Percentiles rank a stretch among this genome's conserved stretches.
Evolutionary conservation across 768 basidiomycete species (phyloP).

Genomic region (Leccinum boreale): DNA sequence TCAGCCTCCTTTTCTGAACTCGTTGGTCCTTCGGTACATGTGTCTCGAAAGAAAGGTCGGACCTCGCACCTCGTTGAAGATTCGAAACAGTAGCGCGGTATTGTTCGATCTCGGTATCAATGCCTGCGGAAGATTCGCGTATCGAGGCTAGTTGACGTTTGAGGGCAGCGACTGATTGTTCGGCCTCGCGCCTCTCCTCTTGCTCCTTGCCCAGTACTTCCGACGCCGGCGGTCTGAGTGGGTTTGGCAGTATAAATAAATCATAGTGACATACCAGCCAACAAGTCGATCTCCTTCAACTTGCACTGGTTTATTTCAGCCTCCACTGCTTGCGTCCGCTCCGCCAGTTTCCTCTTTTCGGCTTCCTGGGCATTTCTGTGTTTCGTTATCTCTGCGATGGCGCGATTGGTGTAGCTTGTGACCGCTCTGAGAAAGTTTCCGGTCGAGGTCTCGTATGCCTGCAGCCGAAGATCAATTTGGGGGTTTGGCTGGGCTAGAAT

Average conservation of each 20-base stretch:
- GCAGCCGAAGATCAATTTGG: conserved; percentile 59
- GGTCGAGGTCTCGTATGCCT: conserved; percentile 62
- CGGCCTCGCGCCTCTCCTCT: conserved; percentile 69
- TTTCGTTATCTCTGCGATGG: conserved; percentile 66
- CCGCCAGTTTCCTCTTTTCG: conserved; percentile 60
- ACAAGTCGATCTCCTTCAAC: conserved; percentile 72
- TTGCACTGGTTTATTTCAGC: conserved; percentile 73
- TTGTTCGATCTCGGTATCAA: conserved; percentile 72
- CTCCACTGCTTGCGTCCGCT: conserved; percentile 62
- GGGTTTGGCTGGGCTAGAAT: conserved; percentile 55
- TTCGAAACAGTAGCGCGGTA: conserved; percentile 60
- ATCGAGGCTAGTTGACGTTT: conserved; percentile 66
- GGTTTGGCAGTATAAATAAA: background rate
- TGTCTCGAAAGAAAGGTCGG: background rate
- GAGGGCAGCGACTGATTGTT: conserved; percentile 55
- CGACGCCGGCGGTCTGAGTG: background rate
- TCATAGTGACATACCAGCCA: conserved; percentile 53
- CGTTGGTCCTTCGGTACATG: background rate
- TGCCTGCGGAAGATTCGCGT: conserved; percentile 52
- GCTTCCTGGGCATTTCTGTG: conserved; percentile 57
- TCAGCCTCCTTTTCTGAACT: conserved; percentile 67
- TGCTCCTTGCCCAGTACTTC: conserved; percentile 66
- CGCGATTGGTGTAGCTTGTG: conserved; percentile 66
- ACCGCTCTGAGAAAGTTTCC: conserved; percentile 73
- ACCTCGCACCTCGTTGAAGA: conserved; percentile 56